These are phyloP conservation scores for Hyaloperonospora arabidopsidis DNA, from an alignment of 352 stramenopile species.

Conservation along the genomic window DNA sequence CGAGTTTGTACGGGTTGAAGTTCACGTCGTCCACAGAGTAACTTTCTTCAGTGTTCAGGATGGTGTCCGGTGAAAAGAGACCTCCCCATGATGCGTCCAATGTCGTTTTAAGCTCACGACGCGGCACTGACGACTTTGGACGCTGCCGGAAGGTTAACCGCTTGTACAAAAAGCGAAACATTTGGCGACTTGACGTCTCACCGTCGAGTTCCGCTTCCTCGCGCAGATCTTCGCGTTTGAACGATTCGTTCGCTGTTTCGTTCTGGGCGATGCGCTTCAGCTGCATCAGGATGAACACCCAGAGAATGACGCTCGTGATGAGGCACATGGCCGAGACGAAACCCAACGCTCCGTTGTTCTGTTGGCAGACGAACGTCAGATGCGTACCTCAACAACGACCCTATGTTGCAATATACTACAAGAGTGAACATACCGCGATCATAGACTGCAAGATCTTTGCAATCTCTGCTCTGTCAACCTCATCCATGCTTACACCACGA, in stretches of 20 bases:
- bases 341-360: constrained; percentile 57
- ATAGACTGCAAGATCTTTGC: constrained; percentile 44
- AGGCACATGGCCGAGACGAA: constrained; percentile 61
- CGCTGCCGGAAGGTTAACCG: constrained; percentile 28
- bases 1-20: constrained; percentile 70
- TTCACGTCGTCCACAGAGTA: constrained; percentile 69
- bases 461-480: constrained; percentile 21
- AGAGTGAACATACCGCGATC: constrained; percentile 33
- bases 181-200: constrained; percentile 29
- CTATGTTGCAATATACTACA: background rate
- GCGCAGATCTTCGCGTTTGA: constrained; percentile 72
- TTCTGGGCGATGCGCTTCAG: constrained; percentile 65
- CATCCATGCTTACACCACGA: constrained; percentile 13
- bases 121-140: constrained; percentile 19
- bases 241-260: constrained; percentile 70
- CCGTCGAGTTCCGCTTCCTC: constrained; percentile 47
- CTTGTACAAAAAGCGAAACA: constrained; percentile 46
- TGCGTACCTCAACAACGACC: background rate
- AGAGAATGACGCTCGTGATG: constrained; percentile 53
- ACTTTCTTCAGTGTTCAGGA: constrained; percentile 63
- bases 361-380: constrained; percentile 9
- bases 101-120: constrained; percentile 38
- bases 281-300: constrained; percentile 69
- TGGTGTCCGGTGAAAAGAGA: constrained; percentile 56
- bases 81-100: constrained; percentile 72